Conservation (phyloP, 306 rosid genomes). For the Castanea mollissima region DNA sequence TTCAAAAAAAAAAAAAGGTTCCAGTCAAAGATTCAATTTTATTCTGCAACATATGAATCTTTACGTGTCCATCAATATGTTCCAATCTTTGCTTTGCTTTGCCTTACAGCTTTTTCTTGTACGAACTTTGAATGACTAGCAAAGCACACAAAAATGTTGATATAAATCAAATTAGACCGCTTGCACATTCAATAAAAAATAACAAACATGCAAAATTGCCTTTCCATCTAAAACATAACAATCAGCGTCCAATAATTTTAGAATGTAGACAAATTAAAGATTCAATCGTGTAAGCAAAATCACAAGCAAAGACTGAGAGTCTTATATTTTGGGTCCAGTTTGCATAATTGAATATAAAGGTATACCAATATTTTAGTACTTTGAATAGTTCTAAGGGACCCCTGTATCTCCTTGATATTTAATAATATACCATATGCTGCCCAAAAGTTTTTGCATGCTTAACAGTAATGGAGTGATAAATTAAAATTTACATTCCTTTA, state of each 20-base stretch:
- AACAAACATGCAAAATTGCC: neutral
- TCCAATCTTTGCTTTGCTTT: neutral
- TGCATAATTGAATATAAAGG: no score
- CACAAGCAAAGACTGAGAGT: neutral
- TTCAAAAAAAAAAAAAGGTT: constrained; percentile 26
- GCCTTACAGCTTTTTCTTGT: neutral
- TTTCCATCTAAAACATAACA: neutral
- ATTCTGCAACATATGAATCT: constrained; percentile 14
- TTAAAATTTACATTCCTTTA: neutral
- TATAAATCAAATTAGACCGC: neutral
- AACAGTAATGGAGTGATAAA: neutral
- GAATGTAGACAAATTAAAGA: neutral
- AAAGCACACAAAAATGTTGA: no score
- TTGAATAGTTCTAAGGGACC: neutral
- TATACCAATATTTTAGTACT: neutral
- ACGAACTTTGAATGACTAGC: no score
- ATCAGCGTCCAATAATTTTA: neutral
- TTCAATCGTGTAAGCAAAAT: neutral
- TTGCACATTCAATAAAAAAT: neutral
- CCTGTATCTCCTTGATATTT: neutral
- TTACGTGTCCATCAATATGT: neutral
- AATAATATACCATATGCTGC: neutral
- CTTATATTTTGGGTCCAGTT: neutral
- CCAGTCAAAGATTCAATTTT: constrained; percentile 40
- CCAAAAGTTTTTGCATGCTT: neutral